phyloP scores from a whole-genome alignment of 2,329 filamentous ascomycete species.

The Claviceps monticola region DNA sequence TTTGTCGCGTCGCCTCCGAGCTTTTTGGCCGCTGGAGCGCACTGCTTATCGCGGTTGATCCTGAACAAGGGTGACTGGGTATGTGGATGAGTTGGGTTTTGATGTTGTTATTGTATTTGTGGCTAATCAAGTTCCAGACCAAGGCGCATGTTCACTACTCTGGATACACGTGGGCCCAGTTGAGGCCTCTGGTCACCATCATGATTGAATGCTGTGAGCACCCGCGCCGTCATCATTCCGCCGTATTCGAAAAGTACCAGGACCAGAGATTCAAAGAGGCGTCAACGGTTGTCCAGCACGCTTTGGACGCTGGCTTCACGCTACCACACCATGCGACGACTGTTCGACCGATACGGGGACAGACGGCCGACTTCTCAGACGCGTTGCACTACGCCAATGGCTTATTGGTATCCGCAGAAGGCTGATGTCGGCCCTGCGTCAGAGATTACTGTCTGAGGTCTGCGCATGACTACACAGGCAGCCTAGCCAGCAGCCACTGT shows the following conservation, averaged over 20 bases:
- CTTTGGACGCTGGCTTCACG: conserved; percentile 49
- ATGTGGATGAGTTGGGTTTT: conserved; percentile 22
- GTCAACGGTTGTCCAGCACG: conserved; percentile 63
- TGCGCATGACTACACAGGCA: too few relatives aligned
- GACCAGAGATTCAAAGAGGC: conserved; percentile 79
- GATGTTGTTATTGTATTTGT: neutral
- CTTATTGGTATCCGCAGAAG: conserved; percentile 18
- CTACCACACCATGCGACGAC: conserved; percentile 30
- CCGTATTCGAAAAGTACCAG: conserved; percentile 84
- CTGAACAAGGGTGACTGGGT: conserved; percentile 90
- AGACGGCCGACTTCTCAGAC: conserved; percentile 10
- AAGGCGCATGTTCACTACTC: conserved; percentile 82
- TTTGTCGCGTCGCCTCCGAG: conserved; percentile 87
- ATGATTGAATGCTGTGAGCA: conserved; percentile 80
- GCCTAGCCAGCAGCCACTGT: too few relatives aligned
- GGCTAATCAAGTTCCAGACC: conserved; percentile 35
- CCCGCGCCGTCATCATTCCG: conserved; percentile 66
- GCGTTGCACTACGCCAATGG: conserved; percentile 13
- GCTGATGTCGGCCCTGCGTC: neutral
- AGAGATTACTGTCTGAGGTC: too few relatives aligned
- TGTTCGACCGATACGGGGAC: conserved; percentile 17
- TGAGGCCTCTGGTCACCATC: conserved; percentile 61
- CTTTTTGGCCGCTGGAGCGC: conserved; percentile 80
- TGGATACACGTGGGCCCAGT: conserved; percentile 76
- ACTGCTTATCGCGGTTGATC: conserved; percentile 81